A percentile compares a stretch with the other conserved stretches of the same genome.
These are phyloP conservation scores for Lipomyces sp. DNA, from an alignment of 805 yeast species.

Conservation along the genomic window DNA sequence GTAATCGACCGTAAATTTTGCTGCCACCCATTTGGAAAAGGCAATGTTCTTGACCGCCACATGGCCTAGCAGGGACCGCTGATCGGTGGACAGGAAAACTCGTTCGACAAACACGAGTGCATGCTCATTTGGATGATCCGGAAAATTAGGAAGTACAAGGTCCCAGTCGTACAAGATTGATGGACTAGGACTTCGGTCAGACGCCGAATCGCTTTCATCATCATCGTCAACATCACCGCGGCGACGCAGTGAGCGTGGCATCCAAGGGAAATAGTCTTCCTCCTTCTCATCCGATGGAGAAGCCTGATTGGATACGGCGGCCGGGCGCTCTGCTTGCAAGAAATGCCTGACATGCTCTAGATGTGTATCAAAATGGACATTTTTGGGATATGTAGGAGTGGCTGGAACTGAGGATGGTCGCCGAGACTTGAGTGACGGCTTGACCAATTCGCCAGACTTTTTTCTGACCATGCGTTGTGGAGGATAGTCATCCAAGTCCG, in stretches of 20 bases:
- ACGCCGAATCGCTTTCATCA: constrained; percentile 5
- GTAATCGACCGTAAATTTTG: constrained; percentile 74
- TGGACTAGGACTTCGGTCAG: constrained; percentile 21
- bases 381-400: constrained; percentile 63
- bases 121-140: constrained; percentile 22
- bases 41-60: constrained; percentile 78
- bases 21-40: constrained; percentile 67
- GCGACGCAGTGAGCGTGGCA: constrained; percentile 38
- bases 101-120: constrained; percentile 65
- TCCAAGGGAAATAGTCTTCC: constrained; percentile 42
- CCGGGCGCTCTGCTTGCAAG: constrained; percentile 72
- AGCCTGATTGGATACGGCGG: constrained; percentile 69
- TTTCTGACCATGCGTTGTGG: constrained; percentile 61
- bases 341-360: constrained; percentile 69
- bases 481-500: constrained; percentile 28
- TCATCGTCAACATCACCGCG: constrained; percentile 39
- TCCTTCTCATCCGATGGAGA: constrained; percentile 57
- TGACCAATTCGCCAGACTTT: constrained; percentile 86
- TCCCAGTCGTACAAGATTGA: constrained; percentile 42
- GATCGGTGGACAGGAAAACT: constrained; percentile 62
- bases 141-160: constrained; percentile 45
- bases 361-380: constrained; percentile 78
- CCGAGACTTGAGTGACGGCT: constrained; percentile 64
- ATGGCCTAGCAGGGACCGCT: constrained; percentile 66
- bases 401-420: constrained; percentile 48